Conservation (phyloP, 2,329 filamentous ascomycete genomes). For the Ophiostoma tasmaniense region DNA sequence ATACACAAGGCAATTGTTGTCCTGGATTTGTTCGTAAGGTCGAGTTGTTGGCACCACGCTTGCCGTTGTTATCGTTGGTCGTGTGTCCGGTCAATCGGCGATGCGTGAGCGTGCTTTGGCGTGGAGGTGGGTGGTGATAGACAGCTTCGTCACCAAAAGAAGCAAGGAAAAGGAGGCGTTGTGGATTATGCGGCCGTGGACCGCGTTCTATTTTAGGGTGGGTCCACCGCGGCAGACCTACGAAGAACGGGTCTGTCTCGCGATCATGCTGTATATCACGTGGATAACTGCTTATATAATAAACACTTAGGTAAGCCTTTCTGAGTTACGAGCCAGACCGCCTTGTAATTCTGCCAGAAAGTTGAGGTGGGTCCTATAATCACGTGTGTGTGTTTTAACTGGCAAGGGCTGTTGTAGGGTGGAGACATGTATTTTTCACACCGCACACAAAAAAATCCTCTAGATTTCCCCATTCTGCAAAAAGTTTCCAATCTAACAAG, state of each 20-base stretch:
- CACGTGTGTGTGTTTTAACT: background rate
- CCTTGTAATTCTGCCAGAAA: background rate
- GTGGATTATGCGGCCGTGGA: conserved; percentile 4
- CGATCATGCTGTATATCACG: background rate
- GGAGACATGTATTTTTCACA: conserved; percentile 13
- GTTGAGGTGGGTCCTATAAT: background rate
- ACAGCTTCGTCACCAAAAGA: background rate
- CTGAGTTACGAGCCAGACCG: background rate
- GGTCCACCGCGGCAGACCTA: background rate
- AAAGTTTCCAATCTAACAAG: conserved; percentile 11
- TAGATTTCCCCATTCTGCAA: conserved; percentile 7
- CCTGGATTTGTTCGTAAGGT: background rate
- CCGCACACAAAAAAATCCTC: conserved; percentile 12
- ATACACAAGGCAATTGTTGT: background rate
- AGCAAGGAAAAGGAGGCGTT: conserved; percentile 2
- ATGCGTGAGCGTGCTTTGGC: background rate
- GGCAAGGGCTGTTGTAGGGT: conserved; percentile 11
- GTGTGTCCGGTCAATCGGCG: background rate
- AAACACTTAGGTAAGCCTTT: background rate
- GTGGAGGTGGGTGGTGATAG: background rate
- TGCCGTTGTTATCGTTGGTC: background rate
- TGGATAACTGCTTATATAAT: background rate
- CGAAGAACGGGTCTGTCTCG: background rate
- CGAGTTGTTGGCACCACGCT: background rate
- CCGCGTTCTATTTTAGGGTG: background rate